Conservation (phyloP, 2,329 filamentous ascomycete genomes). For the Alternaria sp. region DNA sequence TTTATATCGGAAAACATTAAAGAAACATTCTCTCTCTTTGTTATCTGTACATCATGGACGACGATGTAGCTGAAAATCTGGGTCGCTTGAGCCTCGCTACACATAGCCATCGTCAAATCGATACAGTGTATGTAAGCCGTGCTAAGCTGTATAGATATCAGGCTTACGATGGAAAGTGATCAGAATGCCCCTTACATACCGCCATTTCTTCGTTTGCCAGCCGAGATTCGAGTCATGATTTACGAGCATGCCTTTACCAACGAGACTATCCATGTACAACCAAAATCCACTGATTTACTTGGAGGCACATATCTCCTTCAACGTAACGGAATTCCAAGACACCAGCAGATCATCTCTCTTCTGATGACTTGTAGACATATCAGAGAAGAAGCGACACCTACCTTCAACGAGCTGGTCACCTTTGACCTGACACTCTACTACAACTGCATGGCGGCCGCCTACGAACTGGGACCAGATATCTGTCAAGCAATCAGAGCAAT, state of each 20-base stretch:
- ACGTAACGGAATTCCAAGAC: neutral
- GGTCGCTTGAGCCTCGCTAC: neutral
- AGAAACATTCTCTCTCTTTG: neutral
- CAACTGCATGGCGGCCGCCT: constrained; percentile 4
- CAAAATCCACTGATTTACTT: constrained; percentile 1
- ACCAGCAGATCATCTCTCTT: neutral
- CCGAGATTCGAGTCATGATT: constrained; percentile 10
- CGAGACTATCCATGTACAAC: constrained; percentile 1
- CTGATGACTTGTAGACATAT: constrained; percentile 1
- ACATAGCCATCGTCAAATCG: neutral
- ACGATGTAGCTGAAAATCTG: neutral
- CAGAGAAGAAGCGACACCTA: neutral
- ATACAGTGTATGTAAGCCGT: neutral
- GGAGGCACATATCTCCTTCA: neutral
- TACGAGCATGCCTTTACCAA: constrained; percentile 9
- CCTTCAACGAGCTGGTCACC: constrained; percentile 2
- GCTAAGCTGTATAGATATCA: no score
- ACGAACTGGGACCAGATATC: constrained; percentile 1
- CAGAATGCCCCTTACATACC: neutral
- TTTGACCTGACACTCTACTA: constrained; percentile 6
- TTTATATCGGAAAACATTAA: neutral
- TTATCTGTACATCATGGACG: neutral
- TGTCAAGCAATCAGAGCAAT: constrained; percentile 2
- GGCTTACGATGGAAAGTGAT: neutral
- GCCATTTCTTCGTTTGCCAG: neutral